Evolutionary conservation across 306 rosid species (phyloP).

Genomic region (Pyrus bretschneideri): DNA sequence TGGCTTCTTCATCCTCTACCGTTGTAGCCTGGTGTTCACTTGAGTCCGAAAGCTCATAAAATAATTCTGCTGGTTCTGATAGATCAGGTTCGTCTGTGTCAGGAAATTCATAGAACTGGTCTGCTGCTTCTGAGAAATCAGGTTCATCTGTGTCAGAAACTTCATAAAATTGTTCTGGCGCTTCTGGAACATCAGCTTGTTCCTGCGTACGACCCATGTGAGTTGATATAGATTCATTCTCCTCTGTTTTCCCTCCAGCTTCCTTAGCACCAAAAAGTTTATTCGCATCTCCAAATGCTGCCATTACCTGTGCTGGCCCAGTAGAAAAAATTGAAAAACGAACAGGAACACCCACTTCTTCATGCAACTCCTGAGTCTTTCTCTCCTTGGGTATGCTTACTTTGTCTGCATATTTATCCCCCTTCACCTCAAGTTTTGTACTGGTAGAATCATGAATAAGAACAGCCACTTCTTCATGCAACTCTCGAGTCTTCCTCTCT

Average conservation of each 20-base stretch:
- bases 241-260: slow-evolving; percentile 23
- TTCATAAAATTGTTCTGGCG: slow-evolving; percentile 34
- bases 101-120: slow-evolving; percentile 29
- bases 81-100: slow-evolving; percentile 17
- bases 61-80: slow-evolving; percentile 30
- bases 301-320: slow-evolving; percentile 27
- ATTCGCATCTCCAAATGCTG: slow-evolving; percentile 26
- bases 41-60: slow-evolving; percentile 13
- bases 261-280: slow-evolving; percentile 16
- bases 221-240: slow-evolving; percentile 26
- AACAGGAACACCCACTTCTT: slow-evolving; percentile 25
- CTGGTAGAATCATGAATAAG: slow-evolving; percentile 13
- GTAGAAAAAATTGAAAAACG: slow-evolving; percentile 33
- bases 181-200: slow-evolving; percentile 31
- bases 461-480: slow-evolving; percentile 29
- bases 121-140: slow-evolving; percentile 15
- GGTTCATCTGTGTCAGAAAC: slow-evolving; percentile 13
- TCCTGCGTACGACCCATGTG: slow-evolving; percentile 29
- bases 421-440: slow-evolving; percentile 27
- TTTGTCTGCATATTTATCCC: slow-evolving; percentile 4
- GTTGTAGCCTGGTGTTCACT: slow-evolving; percentile 17
- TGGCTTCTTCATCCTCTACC: slow-evolving; percentile 29
- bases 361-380: slow-evolving; percentile 27
- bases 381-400: slow-evolving; percentile 32
- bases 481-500: slow-evolving; percentile 33